These are phyloP conservation scores for Mortierella sp. DNA, from an alignment of 371 early-diverging fungal species.

Conservation along the genomic window DNA sequence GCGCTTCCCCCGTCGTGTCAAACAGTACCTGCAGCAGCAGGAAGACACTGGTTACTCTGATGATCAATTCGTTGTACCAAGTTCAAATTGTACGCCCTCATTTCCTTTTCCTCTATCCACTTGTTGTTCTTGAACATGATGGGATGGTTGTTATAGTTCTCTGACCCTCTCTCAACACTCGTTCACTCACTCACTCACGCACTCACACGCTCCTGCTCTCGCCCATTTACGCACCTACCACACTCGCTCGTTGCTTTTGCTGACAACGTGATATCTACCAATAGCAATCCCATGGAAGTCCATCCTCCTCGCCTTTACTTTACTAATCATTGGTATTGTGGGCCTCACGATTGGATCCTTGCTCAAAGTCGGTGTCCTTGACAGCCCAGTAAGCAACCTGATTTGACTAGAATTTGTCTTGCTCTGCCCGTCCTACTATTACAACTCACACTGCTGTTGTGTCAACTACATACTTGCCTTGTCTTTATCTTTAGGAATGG, in stretches of 20 bases:
- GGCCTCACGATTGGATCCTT: conserved; percentile 70
- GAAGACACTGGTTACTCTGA: conserved; percentile 66
- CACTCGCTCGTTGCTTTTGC: not conserved
- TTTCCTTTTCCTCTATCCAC: not conserved
- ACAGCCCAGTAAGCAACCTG: conserved; percentile 41
- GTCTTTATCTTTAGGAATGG: conserved; percentile 63
- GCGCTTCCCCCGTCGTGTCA: conserved; percentile 53
- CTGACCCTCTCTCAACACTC: no score
- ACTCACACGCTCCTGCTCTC: not conserved
- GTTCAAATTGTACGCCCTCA: conserved; percentile 15
- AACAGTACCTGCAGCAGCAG: conserved; percentile 60
- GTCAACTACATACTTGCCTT: not conserved
- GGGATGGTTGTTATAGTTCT: not conserved
- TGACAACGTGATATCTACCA: not conserved
- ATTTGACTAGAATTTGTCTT: not conserved
- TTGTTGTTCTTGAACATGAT: not conserved
- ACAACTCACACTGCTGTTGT: not conserved
- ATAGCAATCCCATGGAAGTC: conserved; percentile 75
- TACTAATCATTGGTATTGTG: conserved; percentile 64
- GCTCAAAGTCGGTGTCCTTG: conserved; percentile 64
- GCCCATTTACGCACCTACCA: not conserved
- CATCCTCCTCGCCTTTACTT: conserved; percentile 65
- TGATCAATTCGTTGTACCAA: conserved; percentile 64
- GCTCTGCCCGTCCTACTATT: not conserved
- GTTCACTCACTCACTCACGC: not conserved